Evolutionary conservation across 2,329 filamentous ascomycete species (phyloP), one percentile per base, ranked within the genome.

Genomic region (Erysiphe neolycopersici): DNA sequence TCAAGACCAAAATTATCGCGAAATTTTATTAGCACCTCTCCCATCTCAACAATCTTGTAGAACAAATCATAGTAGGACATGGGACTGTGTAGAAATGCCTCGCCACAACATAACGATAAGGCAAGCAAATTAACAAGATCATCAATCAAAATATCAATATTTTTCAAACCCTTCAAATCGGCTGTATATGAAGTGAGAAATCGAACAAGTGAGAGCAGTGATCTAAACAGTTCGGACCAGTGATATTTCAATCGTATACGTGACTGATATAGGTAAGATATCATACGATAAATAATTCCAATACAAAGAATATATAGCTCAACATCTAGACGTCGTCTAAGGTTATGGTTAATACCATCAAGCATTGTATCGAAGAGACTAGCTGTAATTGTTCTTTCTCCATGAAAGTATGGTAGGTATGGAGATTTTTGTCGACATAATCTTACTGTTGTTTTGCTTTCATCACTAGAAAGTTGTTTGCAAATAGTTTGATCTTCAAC

Each of bases 21-120:
- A 61, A 95, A 93, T 55, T 81, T 83, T 30, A 68, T 63, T 18
- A 95, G 68, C 12, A 82, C 69, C 41, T 92, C 82, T 11, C 85
- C 83, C 1, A 78, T 80, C 60, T 98, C 89, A 22, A 95, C 84
- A 1, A 95, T 71, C 61, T 98, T 98, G 70, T 98, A 98, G 62
- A 98, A 95, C 0, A 98, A 67, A 55, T 98, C 89, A 53, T 98
- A 89, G 59, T 95, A 95, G 1, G 82, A 76, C 16, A 79, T 71
- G 0, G 84, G 76, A 29, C 80, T 81, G 0, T 87, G 89, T 8
- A 98, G 67, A 60, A 98, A 95, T 2, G 79, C 76, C 58, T 95
- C 89, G 6, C 89, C 89, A 2, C 75, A 73, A 1, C 81, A 89
- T 8, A 98, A 66, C 2, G 82, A 80, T 35, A 94, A 69, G 1